Evolutionary conservation across 192 early-diverging fungal species (phyloP), one percentile per base, ranked within the genome.

Genomic region (Spinellus fusiger): DNA sequence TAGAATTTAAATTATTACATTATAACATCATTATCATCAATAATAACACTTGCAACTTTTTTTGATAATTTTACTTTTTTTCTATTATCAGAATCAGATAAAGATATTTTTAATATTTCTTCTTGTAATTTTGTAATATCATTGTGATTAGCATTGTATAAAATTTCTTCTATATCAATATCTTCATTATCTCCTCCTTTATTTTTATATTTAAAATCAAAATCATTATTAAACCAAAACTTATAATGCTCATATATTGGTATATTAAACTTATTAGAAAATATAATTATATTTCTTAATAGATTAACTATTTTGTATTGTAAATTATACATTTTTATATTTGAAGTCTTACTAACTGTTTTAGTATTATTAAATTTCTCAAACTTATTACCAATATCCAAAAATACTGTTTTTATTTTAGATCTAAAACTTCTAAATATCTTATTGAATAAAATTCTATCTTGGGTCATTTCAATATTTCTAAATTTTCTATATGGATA

Each of bases 251-350:
- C 23, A 4, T 26, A 27, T 27, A 20, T 26, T 50, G 23, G 2
- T 13, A 27, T 50, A 4, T 27, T 50, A 50, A 26, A 0, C 12
- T 50, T 23, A 8, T 50, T 0, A 22, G 28, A 22, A 0, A 50
- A 6, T 20, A 26, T 18, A 9, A 1, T 26, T 50, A 50, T 0
- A 10, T 50, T 50, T 23, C 28, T 27, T 0, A 50, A 50, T 50
- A 50, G 28, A 50, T 26, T 26, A 9, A 50, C 52, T 2, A 3
- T 7, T 15, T 54, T 54, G 3, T 20, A 54, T 22, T 54, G 52
- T 54, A 54, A 0, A 54, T 54, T 54, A 54, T 54, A 54, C 6
- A 26, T 20, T 18, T 54, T 16, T 31, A n/a, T 31, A 54, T 54
- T 18, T 18, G 52, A 31, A 31, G 32, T 26, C 32, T 31, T 26